phyloP scores from a whole-genome alignment of 495 filamentous ascomycete genomes.

The Haplographium delicatum region DNA sequence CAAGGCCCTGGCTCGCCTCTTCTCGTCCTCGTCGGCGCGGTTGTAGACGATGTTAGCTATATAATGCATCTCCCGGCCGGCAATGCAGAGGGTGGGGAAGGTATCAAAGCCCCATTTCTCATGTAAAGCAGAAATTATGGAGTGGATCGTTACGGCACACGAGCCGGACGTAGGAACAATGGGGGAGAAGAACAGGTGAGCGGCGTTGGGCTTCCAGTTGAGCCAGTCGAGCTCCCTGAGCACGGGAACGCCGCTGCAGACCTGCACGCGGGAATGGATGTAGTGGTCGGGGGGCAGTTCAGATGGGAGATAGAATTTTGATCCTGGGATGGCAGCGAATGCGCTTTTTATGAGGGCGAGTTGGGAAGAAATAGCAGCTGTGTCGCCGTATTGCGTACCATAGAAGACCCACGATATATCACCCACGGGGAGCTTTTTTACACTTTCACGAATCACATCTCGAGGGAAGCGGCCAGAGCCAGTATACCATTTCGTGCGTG shows the following conservation, averaged over 20 bases:
- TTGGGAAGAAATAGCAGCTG: slow-evolving; percentile 25
- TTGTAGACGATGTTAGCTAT: slow-evolving; percentile 55
- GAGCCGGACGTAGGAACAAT: slow-evolving; percentile 40
- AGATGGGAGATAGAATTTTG: slow-evolving; percentile 31
- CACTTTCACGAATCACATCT: slow-evolving; percentile 32
- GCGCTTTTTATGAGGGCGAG: slow-evolving; percentile 32
- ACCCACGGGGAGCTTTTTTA: slow-evolving; percentile 35
- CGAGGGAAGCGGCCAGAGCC: slow-evolving; percentile 35
- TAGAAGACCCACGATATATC: slow-evolving; percentile 47
- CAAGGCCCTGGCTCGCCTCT: slow-evolving; percentile 34
- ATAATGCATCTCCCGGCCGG: slow-evolving; percentile 50
- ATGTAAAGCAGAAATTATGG: slow-evolving; percentile 28
- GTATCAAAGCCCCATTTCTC: slow-evolving; percentile 41
- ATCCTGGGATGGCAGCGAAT: slow-evolving; percentile 32
- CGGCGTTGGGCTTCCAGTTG: slow-evolving; percentile 48
- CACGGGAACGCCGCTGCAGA: slow-evolving; percentile 36
- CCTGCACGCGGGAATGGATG: slow-evolving; percentile 20
- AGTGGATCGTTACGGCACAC: slow-evolving; percentile 31
- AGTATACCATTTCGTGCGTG: slow-evolving; percentile 39
- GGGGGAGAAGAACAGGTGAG: slow-evolving; percentile 49
- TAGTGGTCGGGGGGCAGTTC: slow-evolving; percentile 21
- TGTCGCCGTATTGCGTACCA: slow-evolving; percentile 42
- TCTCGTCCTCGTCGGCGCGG: slow-evolving; percentile 34
- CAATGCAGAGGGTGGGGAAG: slow-evolving; percentile 44
- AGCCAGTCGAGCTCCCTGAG: slow-evolving; percentile 47